Percentiles rank a stretch among this genome's conserved stretches.
Evolutionary conservation across 2,329 filamentous ascomycete species (phyloP).

Genomic region (Aquanectria penicillioides): DNA sequence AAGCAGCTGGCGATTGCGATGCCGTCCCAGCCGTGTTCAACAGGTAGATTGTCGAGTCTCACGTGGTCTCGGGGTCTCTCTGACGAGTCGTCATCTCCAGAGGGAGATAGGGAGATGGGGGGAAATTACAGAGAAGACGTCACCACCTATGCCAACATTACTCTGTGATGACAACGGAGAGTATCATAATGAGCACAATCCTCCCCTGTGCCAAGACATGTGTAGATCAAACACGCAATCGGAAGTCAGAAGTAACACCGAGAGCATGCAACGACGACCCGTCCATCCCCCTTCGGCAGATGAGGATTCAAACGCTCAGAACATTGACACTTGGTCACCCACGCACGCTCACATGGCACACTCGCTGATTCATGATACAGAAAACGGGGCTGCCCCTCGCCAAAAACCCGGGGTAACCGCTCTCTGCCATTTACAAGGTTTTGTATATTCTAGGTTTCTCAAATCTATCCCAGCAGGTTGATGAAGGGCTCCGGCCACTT

Average conservation of each 20-base stretch:
- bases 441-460: neutral
- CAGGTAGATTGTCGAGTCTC: too few relatives aligned
- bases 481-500: slow-evolving; percentile 87
- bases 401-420: neutral
- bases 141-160: neutral
- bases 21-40: too few relatives aligned
- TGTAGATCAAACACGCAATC: neutral
- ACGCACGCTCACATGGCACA: neutral
- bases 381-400: too few relatives aligned
- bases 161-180: neutral
- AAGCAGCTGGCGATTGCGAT: neutral
- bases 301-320: slow-evolving; percentile 2
- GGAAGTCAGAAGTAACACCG: slow-evolving; percentile 10
- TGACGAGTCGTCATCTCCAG: too few relatives aligned
- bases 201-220: slow-evolving; percentile 8
- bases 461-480: slow-evolving; percentile 72
- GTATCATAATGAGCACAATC: neutral
- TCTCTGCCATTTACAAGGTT: neutral
- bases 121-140: neutral
- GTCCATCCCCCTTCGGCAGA: slow-evolving; percentile 8
- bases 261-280: slow-evolving; percentile 2
- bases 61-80: too few relatives aligned
- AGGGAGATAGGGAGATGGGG: too few relatives aligned
- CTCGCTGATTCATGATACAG: too few relatives aligned
- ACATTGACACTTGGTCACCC: slow-evolving; percentile 2